Conservation (phyloP, 192 early-diverging fungal species). For the Coemansia brasiliensis region DNA sequence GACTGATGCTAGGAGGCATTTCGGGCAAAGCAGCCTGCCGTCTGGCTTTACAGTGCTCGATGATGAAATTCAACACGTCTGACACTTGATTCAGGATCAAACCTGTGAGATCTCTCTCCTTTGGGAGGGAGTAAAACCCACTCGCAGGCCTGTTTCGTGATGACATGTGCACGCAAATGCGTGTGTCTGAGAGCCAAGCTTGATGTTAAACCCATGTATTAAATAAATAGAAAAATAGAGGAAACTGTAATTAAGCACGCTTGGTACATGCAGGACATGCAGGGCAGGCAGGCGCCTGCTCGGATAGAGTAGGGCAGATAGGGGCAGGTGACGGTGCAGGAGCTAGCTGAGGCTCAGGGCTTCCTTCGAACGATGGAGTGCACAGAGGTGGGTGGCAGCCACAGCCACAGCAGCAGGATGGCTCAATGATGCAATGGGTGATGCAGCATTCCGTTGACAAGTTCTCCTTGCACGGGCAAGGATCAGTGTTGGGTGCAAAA, state of each 20-base stretch:
- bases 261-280: slow-evolving; percentile 17
- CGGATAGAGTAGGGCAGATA: slow-evolving; percentile 24
- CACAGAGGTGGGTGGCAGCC: slow-evolving; percentile 42
- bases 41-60: slow-evolving; percentile 11
- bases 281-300: slow-evolving; percentile 33
- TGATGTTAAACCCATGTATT: not conserved
- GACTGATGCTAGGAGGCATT: not conserved
- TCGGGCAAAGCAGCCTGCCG: not conserved
- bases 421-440: slow-evolving; percentile 53
- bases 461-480: slow-evolving; percentile 35
- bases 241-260: not conserved
- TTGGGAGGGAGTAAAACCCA: slow-evolving; percentile 32
- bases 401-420: slow-evolving; percentile 39
- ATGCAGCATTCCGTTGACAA: slow-evolving; percentile 53
- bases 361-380: slow-evolving; percentile 47
- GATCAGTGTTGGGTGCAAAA: slow-evolving; percentile 41
- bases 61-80: slow-evolving; percentile 36
- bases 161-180: slow-evolving; percentile 25
- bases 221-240: not conserved
- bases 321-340: slow-evolving; percentile 30
- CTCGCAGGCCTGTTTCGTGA: slow-evolving; percentile 46
- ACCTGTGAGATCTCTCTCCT: slow-evolving; percentile 20
- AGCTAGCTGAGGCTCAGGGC: slow-evolving; percentile 22
- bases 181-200: slow-evolving; percentile 51
- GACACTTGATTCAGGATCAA: slow-evolving; percentile 38